phyloP scores from a whole-genome alignment of 768 basidiomycete species.

The Galerina sulciceps region DNA sequence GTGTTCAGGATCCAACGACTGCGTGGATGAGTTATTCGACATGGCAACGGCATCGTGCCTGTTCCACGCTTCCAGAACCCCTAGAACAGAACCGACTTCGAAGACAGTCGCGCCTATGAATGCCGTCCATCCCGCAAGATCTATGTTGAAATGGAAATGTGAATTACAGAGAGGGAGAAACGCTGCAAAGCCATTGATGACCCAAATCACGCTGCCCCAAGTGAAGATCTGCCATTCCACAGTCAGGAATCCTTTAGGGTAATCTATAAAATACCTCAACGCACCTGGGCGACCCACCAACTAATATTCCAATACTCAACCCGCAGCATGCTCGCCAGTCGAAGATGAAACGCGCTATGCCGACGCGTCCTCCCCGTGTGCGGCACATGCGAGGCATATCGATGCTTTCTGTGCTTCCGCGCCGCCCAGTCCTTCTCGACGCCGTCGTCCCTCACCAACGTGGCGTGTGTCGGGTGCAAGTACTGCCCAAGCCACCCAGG shows the following conservation, averaged over 20 bases:
- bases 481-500: slow-evolving; percentile 18
- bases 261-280: slow-evolving; percentile 11
- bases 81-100: slow-evolving; percentile 55
- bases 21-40: not conserved
- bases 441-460: not conserved
- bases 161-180: slow-evolving; percentile 48
- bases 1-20: slow-evolving; percentile 18
- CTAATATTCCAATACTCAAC: slow-evolving; percentile 48
- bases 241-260: not conserved
- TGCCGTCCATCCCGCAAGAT: slow-evolving; percentile 47
- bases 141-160: slow-evolving; percentile 28
- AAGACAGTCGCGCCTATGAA: slow-evolving; percentile 64
- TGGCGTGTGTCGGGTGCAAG: slow-evolving; percentile 36
- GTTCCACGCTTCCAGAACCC: slow-evolving; percentile 59
- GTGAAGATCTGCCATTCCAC: slow-evolving; percentile 35
- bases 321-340: slow-evolving; percentile 30
- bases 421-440: slow-evolving; percentile 41
- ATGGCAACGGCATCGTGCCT: slow-evolving; percentile 28
- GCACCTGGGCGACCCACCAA: slow-evolving; percentile 45
- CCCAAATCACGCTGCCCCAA: slow-evolving; percentile 52
- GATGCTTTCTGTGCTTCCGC: slow-evolving; percentile 40
- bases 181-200: slow-evolving; percentile 59
- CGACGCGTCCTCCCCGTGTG: slow-evolving; percentile 20
- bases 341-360: slow-evolving; percentile 16
- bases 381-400: slow-evolving; percentile 31